phyloP scores from a whole-genome alignment of 192 early-diverging fungal species.

The Umbelopsis isabellina region DNA sequence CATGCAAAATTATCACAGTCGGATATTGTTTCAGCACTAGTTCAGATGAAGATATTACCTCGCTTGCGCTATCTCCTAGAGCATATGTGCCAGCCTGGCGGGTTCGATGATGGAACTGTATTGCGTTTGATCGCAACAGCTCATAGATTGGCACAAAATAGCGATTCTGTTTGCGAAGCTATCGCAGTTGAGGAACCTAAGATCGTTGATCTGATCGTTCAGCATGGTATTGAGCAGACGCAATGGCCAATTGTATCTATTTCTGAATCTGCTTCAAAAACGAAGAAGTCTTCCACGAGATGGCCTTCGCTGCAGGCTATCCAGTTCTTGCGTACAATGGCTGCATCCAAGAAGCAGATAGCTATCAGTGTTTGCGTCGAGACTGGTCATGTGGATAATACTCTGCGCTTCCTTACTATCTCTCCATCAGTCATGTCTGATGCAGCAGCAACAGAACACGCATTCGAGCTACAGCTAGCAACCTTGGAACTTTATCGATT shows the following conservation, averaged over 20 bases:
- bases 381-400: slow-evolving; percentile 42
- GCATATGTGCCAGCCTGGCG: slow-evolving; percentile 16
- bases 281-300: not conserved
- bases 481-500: slow-evolving; percentile 47
- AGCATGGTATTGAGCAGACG: slow-evolving; percentile 37
- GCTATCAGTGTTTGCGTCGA: slow-evolving; percentile 43
- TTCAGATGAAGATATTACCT: slow-evolving; percentile 62
- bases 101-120: slow-evolving; percentile 28
- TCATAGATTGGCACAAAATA: slow-evolving; percentile 48
- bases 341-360: slow-evolving; percentile 44
- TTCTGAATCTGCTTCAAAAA: slow-evolving; percentile 13
- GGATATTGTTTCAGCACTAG: slow-evolving; percentile 61
- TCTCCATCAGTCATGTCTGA: slow-evolving; percentile 34
- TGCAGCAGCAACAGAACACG: slow-evolving; percentile 11
- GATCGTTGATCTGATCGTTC: slow-evolving; percentile 45
- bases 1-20: slow-evolving; percentile 52
- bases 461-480: slow-evolving; percentile 43
- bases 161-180: slow-evolving; percentile 41
- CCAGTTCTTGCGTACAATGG: slow-evolving; percentile 41
- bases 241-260: slow-evolving; percentile 47
- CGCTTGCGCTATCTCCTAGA: slow-evolving; percentile 62
- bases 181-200: slow-evolving; percentile 52
- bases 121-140: slow-evolving; percentile 54
- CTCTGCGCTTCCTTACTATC: slow-evolving; percentile 49
- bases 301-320: slow-evolving; percentile 35